A percentile compares a stretch with the other conserved stretches of the same genome.
phyloP scores from a whole-genome alignment of 1,139 yeast species.

The Geotrichum europaeum region DNA sequence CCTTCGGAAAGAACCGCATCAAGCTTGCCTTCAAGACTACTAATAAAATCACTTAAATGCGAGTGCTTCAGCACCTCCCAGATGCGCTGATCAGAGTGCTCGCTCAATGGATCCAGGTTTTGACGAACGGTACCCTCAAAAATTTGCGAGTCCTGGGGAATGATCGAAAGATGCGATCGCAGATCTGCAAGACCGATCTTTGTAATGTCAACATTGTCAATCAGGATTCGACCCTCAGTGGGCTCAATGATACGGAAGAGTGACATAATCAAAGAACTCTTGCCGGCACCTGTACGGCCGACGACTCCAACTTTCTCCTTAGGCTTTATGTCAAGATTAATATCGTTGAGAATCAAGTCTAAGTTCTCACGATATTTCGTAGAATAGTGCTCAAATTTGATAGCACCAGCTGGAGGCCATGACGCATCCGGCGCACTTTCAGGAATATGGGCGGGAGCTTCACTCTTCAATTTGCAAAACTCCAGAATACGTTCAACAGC shows the following conservation, averaged over 20 bases:
- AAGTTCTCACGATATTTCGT: constrained; percentile 56
- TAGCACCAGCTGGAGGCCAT: constrained; percentile 61
- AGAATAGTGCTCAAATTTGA: constrained; percentile 53
- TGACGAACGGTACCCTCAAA: constrained; percentile 60
- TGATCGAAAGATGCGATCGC: constrained; percentile 56
- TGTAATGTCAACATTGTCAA: constrained; percentile 55
- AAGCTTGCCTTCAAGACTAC: constrained; percentile 34
- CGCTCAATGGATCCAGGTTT: constrained; percentile 60
- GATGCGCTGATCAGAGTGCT: constrained; percentile 45
- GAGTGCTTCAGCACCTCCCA: constrained; percentile 75
- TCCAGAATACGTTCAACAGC: constrained; percentile 73
- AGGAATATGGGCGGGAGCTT: constrained; percentile 43
- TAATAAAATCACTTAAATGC: constrained; percentile 70
- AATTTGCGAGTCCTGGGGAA: constrained; percentile 72
- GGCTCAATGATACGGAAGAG: constrained; percentile 72
- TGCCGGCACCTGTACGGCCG: constrained; percentile 86
- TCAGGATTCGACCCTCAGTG: constrained; percentile 46
- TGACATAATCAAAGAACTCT: constrained; percentile 64
- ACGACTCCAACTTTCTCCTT: constrained; percentile 73
- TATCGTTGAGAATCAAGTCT: constrained; percentile 49
- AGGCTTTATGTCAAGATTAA: constrained; percentile 48
- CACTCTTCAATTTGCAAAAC: constrained; percentile 57
- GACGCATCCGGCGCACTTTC: constrained; percentile 38
- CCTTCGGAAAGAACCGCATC: constrained; percentile 53
- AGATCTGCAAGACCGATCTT: constrained; percentile 53